These are phyloP conservation scores for Aspergillus candidus DNA, from an alignment of 2,329 filamentous ascomycete genomes.

Conservation along the genomic window DNA sequence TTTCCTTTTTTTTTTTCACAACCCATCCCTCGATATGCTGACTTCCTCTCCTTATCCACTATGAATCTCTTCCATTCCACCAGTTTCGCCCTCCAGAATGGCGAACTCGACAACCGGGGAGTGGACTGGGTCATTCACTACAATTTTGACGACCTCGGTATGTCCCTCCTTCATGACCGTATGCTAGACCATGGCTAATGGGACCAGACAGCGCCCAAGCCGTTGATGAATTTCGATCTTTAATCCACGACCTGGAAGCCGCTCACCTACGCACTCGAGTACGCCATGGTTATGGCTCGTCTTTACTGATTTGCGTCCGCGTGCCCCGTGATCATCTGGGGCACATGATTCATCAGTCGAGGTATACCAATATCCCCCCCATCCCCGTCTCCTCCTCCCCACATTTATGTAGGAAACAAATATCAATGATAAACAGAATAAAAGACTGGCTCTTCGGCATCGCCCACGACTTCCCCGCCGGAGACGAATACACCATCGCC, in stretches of 20 bases:
- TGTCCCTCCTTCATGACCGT: slow-evolving; percentile 9
- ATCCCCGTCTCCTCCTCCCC: neutral
- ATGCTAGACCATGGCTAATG: neutral
- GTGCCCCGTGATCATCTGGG: slow-evolving; percentile 70
- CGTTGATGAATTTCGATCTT: slow-evolving; percentile 67
- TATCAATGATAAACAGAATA: slow-evolving; percentile 50
- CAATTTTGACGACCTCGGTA: slow-evolving; percentile 63
- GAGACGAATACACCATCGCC: slow-evolving; percentile 63
- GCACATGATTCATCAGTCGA: slow-evolving; percentile 75
- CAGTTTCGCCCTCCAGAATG: slow-evolving; percentile 12
- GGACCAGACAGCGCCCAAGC: slow-evolving; percentile 60
- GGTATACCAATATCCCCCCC: slow-evolving; percentile 37
- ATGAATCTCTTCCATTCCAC: slow-evolving; percentile 25
- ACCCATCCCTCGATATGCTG: neutral
- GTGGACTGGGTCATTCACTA: slow-evolving; percentile 89
- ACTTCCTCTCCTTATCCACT: slow-evolving; percentile 6
- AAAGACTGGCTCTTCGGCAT: slow-evolving; percentile 93
- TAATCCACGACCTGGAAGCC: slow-evolving; percentile 66
- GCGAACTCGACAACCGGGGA: slow-evolving; percentile 52
- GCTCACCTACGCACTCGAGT: slow-evolving; percentile 87
- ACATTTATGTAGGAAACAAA: neutral
- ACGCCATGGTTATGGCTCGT: slow-evolving; percentile 67
- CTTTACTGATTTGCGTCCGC: slow-evolving; percentile 76
- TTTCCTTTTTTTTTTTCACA: too few species aligned
- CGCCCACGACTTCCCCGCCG: slow-evolving; percentile 67